Evolutionary conservation across 1,284 basidiomycete genomes (phyloP).

Genomic region (Apiotrichum montevideense): DNA sequence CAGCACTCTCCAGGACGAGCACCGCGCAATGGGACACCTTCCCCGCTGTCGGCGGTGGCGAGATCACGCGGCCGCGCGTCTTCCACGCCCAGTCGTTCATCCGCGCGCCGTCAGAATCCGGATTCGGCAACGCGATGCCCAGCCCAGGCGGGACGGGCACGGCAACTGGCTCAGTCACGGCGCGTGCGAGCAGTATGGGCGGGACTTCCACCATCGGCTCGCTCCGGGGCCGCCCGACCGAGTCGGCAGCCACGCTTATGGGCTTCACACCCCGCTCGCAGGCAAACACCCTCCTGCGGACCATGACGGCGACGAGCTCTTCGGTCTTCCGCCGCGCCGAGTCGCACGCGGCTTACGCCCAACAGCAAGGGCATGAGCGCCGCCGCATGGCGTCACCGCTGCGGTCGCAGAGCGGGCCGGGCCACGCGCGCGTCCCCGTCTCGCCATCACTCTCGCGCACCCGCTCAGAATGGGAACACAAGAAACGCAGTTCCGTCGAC

Average conservation of each 20-base stretch:
- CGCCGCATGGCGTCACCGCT: not conserved
- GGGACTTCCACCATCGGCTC: constrained; percentile 34
- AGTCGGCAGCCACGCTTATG: constrained; percentile 4
- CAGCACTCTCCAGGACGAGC: constrained; percentile 2
- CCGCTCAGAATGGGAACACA: constrained; percentile 27
- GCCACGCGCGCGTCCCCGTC: not conserved
- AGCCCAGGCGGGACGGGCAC: constrained; percentile 33
- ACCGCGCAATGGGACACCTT: constrained; percentile 50
- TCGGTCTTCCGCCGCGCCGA: constrained; percentile 20
- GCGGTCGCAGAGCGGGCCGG: not conserved
- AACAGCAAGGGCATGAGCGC: constrained; percentile 3
- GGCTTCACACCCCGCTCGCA: not conserved
- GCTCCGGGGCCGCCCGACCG: constrained; percentile 10
- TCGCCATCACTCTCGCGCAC: constrained; percentile 10
- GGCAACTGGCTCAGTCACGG: constrained; percentile 41
- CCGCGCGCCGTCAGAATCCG: constrained; percentile 48
- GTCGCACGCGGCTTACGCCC: constrained; percentile 1
- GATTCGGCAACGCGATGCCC: constrained; percentile 33
- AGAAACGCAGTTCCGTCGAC: not conserved
- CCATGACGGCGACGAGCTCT: constrained; percentile 27
- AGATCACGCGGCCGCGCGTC: constrained; percentile 64
- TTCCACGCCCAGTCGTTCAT: constrained; percentile 66
- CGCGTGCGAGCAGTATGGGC: constrained; percentile 41
- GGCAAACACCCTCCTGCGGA: constrained; percentile 30
- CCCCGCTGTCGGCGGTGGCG: constrained; percentile 70